Base-by-base conservation (phyloP, 2,329 filamentous ascomycete genomes). In the Stylonectria norvegica region DNA sequence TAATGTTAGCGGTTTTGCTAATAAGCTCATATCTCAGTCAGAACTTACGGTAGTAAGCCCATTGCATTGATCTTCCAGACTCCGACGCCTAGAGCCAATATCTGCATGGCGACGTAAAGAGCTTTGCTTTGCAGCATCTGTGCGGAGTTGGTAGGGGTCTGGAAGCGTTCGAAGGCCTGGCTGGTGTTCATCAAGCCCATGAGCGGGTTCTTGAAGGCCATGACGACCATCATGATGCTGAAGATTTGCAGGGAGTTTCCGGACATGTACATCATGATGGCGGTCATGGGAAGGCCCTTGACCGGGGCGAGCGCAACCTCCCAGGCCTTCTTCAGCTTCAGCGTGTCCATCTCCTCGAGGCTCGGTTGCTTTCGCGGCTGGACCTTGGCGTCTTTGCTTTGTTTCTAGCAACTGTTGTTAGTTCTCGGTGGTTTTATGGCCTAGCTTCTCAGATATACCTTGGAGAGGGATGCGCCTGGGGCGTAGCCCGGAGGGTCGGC, bases 191-290 rank as follows among this genome's bases (percentile, higher is more conserved):
- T 68, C 32, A 97, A 71, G 22, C 90, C 93, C 66, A 88, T 80
- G 45, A 98, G 77, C 8, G 93, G 93, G 53, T 87, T 94, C 75
- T 97, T 97, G 77, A 98, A 98, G 32, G 95, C 83, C 86, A 96
- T 97, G 59, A 91, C 90, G 14, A 97, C 91, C 90, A 97, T 98
- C 89, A 97, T 97, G 68, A 98, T 97, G 68, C 86, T 94, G 73
- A 98, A 98, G 53, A 98, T 97, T 65, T 98, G 93, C 33, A 98
- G 79, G 47, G 88, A 89, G 71, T 97, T 98, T 59, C 93, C 93
- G 20, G 91, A 94, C 93, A 98, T 98, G 77, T 98, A 98, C 89
- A 97, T 97, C 83, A 96, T 96, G 64, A 98, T 91, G 49, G 85
- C 90, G 42, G 94, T 97, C 93, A 98, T 98, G 43, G 93, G 93